These are phyloP conservation scores for Suhomyces xylopsoci DNA, from an alignment of 805 yeast species.

Conservation along the genomic window DNA sequence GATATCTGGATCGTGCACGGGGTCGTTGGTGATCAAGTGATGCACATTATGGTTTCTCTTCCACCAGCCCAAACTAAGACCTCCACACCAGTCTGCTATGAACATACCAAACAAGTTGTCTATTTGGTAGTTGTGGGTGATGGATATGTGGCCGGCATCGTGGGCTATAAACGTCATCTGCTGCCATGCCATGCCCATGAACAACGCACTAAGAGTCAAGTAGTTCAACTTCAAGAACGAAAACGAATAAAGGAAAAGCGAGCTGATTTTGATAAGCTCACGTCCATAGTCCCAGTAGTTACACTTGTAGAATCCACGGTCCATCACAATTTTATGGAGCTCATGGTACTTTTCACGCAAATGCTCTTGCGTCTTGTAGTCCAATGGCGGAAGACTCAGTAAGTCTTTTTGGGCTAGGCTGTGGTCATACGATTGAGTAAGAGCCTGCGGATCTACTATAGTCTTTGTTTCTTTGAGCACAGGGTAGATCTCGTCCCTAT, in stretches of 20 bases:
- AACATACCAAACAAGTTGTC: constrained; percentile 74
- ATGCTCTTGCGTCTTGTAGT: constrained; percentile 58
- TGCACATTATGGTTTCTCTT: constrained; percentile 92
- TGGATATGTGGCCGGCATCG: constrained; percentile 84
- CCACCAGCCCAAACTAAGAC: constrained; percentile 93
- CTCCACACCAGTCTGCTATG: constrained; percentile 81
- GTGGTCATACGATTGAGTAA: constrained; percentile 59
- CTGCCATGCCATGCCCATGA: constrained; percentile 81
- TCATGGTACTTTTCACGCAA: constrained; percentile 57
- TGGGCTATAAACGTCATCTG: constrained; percentile 86
- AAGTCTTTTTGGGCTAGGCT: constrained; percentile 54
- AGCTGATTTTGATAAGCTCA: constrained; percentile 59
- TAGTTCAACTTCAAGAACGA: constrained; percentile 46
- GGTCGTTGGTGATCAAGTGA: constrained; percentile 87
- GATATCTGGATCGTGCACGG: constrained; percentile 91
- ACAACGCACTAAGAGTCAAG: constrained; percentile 56
- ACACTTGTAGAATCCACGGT: constrained; percentile 67
- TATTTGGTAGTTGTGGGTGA: constrained; percentile 73
- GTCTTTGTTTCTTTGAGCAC: constrained; percentile 7
- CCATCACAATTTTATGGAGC: constrained; percentile 54
- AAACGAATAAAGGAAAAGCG: constrained; percentile 50
- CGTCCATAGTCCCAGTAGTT: constrained; percentile 69
- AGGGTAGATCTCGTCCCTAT: constrained; percentile 35
- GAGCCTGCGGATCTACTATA: constrained; percentile 54
- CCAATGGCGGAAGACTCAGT: constrained; percentile 58